phyloP scores from a whole-genome alignment of 768 basidiomycete genomes.

The Lactarius tabidus region DNA sequence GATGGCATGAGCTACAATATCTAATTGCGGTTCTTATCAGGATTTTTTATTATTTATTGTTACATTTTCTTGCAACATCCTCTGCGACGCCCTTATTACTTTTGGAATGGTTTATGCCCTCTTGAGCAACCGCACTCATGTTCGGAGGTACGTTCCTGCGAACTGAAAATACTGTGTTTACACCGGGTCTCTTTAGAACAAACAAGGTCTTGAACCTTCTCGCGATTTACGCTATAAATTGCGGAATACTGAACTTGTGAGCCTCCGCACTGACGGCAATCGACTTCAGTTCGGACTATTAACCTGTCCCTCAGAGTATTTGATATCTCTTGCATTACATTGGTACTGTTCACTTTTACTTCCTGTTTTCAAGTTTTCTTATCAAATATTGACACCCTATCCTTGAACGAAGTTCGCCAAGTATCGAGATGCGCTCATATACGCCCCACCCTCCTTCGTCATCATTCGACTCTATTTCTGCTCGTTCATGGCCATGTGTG shows the following conservation, averaged over 20 bases:
- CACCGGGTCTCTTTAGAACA: neutral
- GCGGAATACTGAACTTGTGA: neutral
- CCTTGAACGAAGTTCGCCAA: neutral
- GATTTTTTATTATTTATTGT: neutral
- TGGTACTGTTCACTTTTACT: neutral
- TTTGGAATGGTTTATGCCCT: slow-evolving; percentile 9
- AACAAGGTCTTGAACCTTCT: neutral
- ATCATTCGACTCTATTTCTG: slow-evolving; percentile 6
- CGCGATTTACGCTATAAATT: slow-evolving; percentile 4
- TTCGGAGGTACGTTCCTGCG: neutral
- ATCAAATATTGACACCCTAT: neutral
- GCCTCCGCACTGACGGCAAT: neutral
- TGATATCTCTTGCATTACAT: neutral
- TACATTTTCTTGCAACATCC: neutral
- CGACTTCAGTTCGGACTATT: neutral
- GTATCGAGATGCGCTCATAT: neutral
- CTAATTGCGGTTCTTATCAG: neutral
- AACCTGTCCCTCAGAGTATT: neutral
- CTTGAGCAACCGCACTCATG: slow-evolving; percentile 3
- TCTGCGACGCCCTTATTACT: slow-evolving; percentile 3
- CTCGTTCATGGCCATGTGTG: slow-evolving; percentile 1
- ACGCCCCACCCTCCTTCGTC: slow-evolving; percentile 1
- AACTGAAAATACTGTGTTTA: neutral
- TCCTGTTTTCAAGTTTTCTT: neutral
- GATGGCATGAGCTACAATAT: neutral